phyloP scores from a whole-genome alignment of 169 alveolate genomes.

The Plasmodium sp. region DNA sequence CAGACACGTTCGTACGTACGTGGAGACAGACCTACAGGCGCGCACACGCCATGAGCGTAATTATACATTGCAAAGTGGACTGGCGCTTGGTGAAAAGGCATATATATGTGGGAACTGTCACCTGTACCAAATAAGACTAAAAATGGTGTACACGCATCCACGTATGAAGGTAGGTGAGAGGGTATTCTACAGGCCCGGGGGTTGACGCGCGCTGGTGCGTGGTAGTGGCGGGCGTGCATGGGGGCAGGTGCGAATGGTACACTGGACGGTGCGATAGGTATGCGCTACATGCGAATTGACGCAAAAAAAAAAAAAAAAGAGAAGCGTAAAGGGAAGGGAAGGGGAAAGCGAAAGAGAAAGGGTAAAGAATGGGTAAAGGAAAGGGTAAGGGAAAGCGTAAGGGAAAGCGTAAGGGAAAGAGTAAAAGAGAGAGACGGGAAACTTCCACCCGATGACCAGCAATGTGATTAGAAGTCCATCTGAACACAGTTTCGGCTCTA shows the following conservation, averaged over 20 bases:
- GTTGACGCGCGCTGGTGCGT: not conserved
- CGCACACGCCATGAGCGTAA: not conserved
- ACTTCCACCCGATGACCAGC: not conserved
- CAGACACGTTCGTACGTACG: not conserved
- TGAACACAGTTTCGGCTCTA: not conserved
- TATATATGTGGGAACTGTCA: not conserved
- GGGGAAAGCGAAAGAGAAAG: not conserved
- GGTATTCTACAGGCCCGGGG: not conserved
- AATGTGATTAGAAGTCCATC: not conserved
- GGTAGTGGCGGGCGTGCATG: not conserved
- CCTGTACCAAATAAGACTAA: constrained; percentile 37
- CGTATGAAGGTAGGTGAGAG: not conserved
- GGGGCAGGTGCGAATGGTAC: not conserved
- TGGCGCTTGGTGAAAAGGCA: not conserved
- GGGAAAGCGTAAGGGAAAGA: not conserved
- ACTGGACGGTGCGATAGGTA: not conserved
- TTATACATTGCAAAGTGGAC: not conserved
- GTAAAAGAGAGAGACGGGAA: too few species aligned
- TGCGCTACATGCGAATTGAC: not conserved
- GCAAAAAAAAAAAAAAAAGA: not conserved
- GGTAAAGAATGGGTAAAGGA: too few species aligned
- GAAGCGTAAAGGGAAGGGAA: too few species aligned
- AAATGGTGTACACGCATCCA: constrained; percentile 7
- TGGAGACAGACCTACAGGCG: not conserved
- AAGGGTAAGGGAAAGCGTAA: not conserved